Evolutionary conservation across 1,284 basidiomycete species (phyloP).

Genomic region (Cystobasidium sp.): DNA sequence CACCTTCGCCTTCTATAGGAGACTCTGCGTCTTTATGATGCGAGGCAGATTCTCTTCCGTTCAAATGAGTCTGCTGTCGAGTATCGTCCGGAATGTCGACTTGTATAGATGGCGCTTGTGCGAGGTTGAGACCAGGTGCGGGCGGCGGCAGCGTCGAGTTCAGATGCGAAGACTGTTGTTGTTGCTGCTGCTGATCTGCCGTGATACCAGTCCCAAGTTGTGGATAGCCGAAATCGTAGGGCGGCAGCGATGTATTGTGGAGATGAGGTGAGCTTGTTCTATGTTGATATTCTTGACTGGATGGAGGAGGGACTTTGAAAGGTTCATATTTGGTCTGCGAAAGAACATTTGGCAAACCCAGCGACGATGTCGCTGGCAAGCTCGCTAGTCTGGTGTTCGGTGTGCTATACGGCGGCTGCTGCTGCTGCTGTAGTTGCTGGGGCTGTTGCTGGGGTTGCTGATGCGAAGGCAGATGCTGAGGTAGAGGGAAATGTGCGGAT

Average conservation of each 20-base stretch:
- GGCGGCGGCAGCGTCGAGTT: background rate
- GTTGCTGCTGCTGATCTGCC: background rate
- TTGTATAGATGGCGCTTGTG: too few relatives aligned
- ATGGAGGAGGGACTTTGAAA: background rate
- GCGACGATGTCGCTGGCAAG: too few relatives aligned
- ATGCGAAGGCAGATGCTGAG: background rate
- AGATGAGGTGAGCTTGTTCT: background rate
- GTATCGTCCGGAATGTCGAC: too few relatives aligned
- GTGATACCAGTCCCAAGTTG: background rate
- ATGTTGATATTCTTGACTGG: background rate
- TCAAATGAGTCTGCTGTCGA: too few relatives aligned
- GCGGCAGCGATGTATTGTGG: background rate
- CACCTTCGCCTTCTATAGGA: slow-evolving; percentile 7
- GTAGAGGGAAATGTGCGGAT: background rate
- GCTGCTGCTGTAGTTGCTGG: background rate
- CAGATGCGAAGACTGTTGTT: background rate
- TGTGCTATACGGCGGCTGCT: too few relatives aligned
- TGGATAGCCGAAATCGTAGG: slow-evolving; percentile 8
- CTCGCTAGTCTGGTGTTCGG: too few relatives aligned
- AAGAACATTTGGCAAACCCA: too few relatives aligned
- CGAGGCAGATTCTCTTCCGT: too few relatives aligned
- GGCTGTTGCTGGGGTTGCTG: slow-evolving; percentile 7
- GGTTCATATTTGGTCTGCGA: background rate
- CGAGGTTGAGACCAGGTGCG: too few relatives aligned
- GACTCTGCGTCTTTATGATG: background rate